Conservation (phyloP, 345 rosid genomes). For the Triadica sebifera region DNA sequence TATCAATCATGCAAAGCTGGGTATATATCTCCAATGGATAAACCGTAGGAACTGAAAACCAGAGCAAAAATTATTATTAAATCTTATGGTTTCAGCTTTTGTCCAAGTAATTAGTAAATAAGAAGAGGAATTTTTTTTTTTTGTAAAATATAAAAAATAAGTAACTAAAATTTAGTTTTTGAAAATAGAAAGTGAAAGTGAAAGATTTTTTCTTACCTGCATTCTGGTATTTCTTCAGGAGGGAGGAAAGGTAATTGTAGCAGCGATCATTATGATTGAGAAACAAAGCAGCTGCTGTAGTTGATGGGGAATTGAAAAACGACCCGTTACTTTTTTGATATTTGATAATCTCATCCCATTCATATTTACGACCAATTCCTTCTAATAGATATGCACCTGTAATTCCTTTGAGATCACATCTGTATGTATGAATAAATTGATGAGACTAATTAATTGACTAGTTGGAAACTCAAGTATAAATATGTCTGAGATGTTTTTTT, state of each 20-base stretch:
- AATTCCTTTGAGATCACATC: background rate
- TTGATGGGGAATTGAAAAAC: constrained; percentile 6
- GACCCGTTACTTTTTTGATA: constrained; percentile 4
- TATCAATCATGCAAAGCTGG: background rate
- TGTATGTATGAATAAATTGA: too few relatives aligned
- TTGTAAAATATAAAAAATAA: background rate
- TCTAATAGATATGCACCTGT: background rate
- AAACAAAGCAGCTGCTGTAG: constrained; percentile 3
- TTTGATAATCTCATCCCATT: background rate
- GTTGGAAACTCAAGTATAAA: too few relatives aligned
- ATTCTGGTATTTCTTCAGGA: background rate
- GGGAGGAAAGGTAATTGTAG: background rate
- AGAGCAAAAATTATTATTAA: background rate
- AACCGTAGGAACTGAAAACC: background rate
- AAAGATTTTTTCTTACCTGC: background rate
- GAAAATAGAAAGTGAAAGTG: background rate
- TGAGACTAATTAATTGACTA: too few relatives aligned
- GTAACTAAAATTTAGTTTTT: too few relatives aligned
- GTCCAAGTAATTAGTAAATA: too few relatives aligned
- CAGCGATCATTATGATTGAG: background rate
- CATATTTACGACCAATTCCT: background rate
- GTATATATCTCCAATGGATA: background rate
- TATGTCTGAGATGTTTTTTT: too few relatives aligned
- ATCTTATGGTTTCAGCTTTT: background rate
- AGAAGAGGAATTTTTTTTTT: too few relatives aligned